Evolutionary conservation across 495 filamentous ascomycete genomes (phyloP), one percentile per base, ranked within the genome.

Genomic region (Aspergillus wentii): DNA sequence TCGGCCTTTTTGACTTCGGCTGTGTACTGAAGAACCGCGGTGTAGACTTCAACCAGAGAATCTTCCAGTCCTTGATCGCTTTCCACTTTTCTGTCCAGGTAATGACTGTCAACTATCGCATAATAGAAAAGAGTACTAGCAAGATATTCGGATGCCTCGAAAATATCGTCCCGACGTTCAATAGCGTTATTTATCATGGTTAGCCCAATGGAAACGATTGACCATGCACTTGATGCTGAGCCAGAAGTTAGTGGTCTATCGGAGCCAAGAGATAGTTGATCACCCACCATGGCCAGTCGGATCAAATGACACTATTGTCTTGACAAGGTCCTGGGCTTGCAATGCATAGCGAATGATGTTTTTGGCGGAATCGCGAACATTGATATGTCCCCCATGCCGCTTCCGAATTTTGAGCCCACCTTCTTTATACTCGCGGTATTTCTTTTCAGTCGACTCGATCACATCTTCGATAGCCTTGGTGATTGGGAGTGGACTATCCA

Each of bases 161-260:
- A 48, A 18, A 43, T 36, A 28, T 15, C 39, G 17, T 48, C 45
- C 20, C 40, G 34, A 14, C 40, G 45, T 11, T 48, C 35, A 10
- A 43, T 34, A 17, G 30, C 16, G 16, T 35, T 43, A 35, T 14
- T 19, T 21, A 9, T 37, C 33, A 43, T 10, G 15, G 32, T 43
- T 22, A 43, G 14, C 1, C 39, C 45, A 11, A 43, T 11, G 8
- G 45, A 48, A 17, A 48, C 34, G 26, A 48, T 21, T 10, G 35
- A 13, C 45, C 45, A 48, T 11, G 45, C 45, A 26, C 4, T 17
- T 13, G 45, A 48, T 25, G 45, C 45, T 48, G 18, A 13, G 6
- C 6, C 13, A 6, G 11, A 33, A n/a, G 34, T 10, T 30, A 36
- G 18, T 5, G n/a, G 20, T 13, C 10, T 16, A 11, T 41, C 8